phyloP scores from a whole-genome alignment of 768 basidiomycete species.

The Gyrodon lividus region DNA sequence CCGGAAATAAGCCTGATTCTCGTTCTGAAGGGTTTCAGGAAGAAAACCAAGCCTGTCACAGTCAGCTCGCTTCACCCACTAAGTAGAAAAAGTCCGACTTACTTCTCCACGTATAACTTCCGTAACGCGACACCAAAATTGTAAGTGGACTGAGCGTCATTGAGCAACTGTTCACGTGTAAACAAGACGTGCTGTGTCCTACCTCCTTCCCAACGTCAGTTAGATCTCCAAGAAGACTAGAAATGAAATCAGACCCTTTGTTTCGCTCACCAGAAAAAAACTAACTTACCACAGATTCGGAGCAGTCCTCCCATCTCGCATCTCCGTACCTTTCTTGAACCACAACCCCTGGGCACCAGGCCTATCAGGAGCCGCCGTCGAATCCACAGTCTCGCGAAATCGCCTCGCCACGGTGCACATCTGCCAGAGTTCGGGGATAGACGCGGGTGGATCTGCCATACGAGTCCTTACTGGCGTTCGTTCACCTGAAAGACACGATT shows the following conservation, averaged over 20 bases:
- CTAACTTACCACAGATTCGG: slow-evolving; percentile 62
- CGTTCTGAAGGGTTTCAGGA: slow-evolving; percentile 47
- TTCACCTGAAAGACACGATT: slow-evolving; percentile 49
- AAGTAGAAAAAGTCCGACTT: slow-evolving; percentile 7
- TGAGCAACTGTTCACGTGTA: slow-evolving; percentile 1
- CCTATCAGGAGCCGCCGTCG: slow-evolving; percentile 12
- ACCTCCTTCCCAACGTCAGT: slow-evolving; percentile 63
- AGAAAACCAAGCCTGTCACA: slow-evolving; percentile 59
- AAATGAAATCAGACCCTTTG: neutral
- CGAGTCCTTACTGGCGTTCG: slow-evolving; percentile 74
- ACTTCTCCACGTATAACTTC: slow-evolving; percentile 68
- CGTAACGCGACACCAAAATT: slow-evolving; percentile 59
- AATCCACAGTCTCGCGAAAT: slow-evolving; percentile 45
- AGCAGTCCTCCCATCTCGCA: slow-evolving; percentile 48
- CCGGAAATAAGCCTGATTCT: slow-evolving; percentile 59
- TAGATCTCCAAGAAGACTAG: slow-evolving; percentile 56
- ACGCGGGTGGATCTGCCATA: slow-evolving; percentile 58
- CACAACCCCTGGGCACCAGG: slow-evolving; percentile 31
- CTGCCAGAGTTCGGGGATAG: slow-evolving; percentile 67
- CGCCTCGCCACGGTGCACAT: slow-evolving; percentile 57
- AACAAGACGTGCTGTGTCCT: slow-evolving; percentile 6
- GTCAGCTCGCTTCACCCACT: neutral
- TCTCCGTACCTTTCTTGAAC: slow-evolving; percentile 53
- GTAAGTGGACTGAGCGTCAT: slow-evolving; percentile 54
- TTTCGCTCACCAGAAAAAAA: neutral